Evolutionary conservation across 345 rosid species (phyloP), one percentile per base, ranked within the genome.

Genomic region (Passiflora organensis): DNA sequence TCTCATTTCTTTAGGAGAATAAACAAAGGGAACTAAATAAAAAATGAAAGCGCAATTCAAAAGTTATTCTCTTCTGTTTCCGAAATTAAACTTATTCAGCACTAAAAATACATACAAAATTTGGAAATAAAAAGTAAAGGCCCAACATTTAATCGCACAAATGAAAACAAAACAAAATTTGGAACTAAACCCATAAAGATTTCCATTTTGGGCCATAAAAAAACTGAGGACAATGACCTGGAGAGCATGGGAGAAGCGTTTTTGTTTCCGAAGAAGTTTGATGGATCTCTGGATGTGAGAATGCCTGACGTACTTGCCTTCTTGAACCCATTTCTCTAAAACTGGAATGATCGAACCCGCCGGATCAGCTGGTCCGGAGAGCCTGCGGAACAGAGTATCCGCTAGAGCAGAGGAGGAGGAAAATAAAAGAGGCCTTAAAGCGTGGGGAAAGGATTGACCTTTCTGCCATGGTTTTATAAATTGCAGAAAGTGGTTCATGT

Each of bases 191-290:
- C 16, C 21, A 10, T 14, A 6, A 50, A 10, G 10, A 3, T 6
- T 6, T 50, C 19, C 15, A 50, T 50, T 10, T 25, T 50, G 39
- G 14, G 5, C 6, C 20, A 18, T 22, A 6, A 14, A 28, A 10
- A 24, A 5, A 23, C 15, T 21, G 1, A 19, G 19, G 52, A 48
- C 11, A 16, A 2, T 22, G 2, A 50, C 39, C 22, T 50, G 13
- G 32, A 50, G 39, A 50, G 15, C 54, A 5, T 50, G 54, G 54
- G 11, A 23, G 25, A 50, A 50, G 38, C 39, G 21, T 6, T 28
- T 50, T 6, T n/a, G 19, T 14, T 28, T 16, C 15, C 32, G 54
- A 18, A 28, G 39, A 11, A 4, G 36, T 18, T 28, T 50, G 54
- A 28, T 48, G 39, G 14, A 32, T 25, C 24, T n/a, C 6, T 49